These are phyloP conservation scores for Cetradonia linearis DNA, from an alignment of 495 filamentous ascomycete species.

Conservation along the genomic window DNA sequence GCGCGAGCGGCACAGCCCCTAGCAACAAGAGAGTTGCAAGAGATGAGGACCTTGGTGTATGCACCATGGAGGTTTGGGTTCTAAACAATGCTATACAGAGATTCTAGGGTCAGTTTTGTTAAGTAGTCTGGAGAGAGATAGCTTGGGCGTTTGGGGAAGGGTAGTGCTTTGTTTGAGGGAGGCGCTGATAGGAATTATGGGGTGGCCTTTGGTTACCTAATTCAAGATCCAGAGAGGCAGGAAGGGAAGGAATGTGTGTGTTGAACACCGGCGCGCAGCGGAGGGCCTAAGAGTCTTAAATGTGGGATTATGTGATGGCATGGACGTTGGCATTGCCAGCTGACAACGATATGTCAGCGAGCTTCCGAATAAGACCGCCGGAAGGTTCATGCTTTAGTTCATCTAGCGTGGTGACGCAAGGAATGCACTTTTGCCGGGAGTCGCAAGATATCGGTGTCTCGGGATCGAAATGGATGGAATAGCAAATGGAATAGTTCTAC, in stretches of 20 bases:
- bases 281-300: neutral
- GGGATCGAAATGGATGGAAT: slow-evolving; percentile 7
- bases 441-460: slow-evolving; percentile 6
- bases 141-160: too few relatives aligned
- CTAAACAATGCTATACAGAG: neutral
- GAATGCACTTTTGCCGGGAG: neutral
- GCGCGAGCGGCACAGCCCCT: slow-evolving; percentile 15
- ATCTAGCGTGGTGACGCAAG: slow-evolving; percentile 6
- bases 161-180: neutral
- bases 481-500: neutral
- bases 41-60: slow-evolving; percentile 10
- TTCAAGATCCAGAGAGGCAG: neutral
- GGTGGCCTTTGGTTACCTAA: neutral
- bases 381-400: neutral
- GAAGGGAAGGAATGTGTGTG: slow-evolving; percentile 2
- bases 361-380: slow-evolving; percentile 1
- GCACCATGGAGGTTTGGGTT: slow-evolving; percentile 21
- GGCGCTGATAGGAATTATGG: neutral
- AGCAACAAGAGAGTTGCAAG: slow-evolving; percentile 21
- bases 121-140: neutral
- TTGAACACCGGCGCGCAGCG: slow-evolving; percentile 1
- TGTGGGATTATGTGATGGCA: too few relatives aligned
- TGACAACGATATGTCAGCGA: slow-evolving; percentile 13
- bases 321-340: neutral
- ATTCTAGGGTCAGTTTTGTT: neutral